A percentile compares a stretch with the other conserved stretches of the same genome.
These are phyloP conservation scores for Pythium grandisporangium DNA, from an alignment of 352 stramenopile species.

Conservation along the genomic window DNA sequence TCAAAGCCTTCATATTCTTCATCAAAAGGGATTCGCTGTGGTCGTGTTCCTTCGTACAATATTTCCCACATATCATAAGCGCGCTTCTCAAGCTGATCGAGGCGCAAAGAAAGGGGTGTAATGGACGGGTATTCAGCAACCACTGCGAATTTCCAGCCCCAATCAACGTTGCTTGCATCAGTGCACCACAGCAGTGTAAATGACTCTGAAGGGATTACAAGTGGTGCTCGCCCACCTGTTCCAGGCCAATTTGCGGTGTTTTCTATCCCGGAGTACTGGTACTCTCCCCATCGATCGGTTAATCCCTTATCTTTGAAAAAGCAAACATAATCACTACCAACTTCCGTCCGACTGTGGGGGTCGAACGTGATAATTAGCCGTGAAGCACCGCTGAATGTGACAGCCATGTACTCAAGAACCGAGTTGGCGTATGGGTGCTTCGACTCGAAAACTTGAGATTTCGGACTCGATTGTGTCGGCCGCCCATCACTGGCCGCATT, in stretches of 20 bases:
- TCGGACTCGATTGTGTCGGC: conserved; percentile 35
- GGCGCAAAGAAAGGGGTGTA: conserved; percentile 26
- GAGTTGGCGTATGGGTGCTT: conserved; percentile 81
- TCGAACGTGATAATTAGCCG: conserved; percentile 70
- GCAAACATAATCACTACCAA: conserved; percentile 69
- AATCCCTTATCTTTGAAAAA: conserved; percentile 82
- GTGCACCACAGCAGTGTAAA: conserved; percentile 83
- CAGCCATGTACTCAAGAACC: conserved; percentile 69
- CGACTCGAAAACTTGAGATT: conserved; percentile 69
- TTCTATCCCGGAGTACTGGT: conserved; percentile 58
- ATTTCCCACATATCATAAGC: conserved; percentile 60
- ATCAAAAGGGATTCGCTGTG: conserved; percentile 22
- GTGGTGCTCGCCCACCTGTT: conserved; percentile 29
- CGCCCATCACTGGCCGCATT: conserved; percentile 28
- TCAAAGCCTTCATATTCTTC: conserved; percentile 51
- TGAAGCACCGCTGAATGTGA: conserved; percentile 63
- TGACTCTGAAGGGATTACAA: conserved; percentile 67
- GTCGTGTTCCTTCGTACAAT: conserved; percentile 48
- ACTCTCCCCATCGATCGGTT: conserved; percentile 45
- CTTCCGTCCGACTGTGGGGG: conserved; percentile 43
- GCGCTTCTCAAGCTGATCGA: conserved; percentile 50
- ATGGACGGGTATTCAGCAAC: conserved; percentile 44
- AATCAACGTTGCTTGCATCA: conserved; percentile 83
- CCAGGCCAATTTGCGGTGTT: conserved; percentile 80
- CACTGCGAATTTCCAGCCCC: conserved; percentile 81